These are phyloP conservation scores for Westerdykella aurantiaca DNA, from an alignment of 2,329 filamentous ascomycete species.

Conservation along the genomic window DNA sequence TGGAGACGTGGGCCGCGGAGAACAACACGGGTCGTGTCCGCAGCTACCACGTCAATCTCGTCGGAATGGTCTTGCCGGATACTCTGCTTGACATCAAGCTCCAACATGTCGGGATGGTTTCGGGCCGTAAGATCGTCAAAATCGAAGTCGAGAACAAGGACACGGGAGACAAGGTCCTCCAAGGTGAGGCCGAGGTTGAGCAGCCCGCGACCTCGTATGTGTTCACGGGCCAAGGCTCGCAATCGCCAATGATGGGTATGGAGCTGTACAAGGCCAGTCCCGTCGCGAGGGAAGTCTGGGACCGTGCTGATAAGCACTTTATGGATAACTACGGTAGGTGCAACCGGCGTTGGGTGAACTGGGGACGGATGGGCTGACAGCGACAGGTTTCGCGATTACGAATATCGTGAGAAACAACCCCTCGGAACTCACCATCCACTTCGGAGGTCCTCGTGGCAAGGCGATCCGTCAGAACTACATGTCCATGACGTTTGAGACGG, in stretches of 20 bases:
- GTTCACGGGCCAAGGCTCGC: slow-evolving; percentile 96
- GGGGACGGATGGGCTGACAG: slow-evolving; percentile 12
- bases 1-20: slow-evolving; percentile 98
- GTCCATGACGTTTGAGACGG: slow-evolving; percentile 99
- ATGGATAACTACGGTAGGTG: slow-evolving; percentile 88
- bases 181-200: slow-evolving; percentile 95
- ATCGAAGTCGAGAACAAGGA: slow-evolving; percentile 94
- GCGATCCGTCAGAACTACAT: slow-evolving; percentile 99
- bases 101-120: slow-evolving; percentile 95
- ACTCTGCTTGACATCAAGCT: slow-evolving; percentile 93
- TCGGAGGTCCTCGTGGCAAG: slow-evolving; percentile 93
- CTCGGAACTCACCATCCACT: slow-evolving; percentile 97
- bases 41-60: slow-evolving; percentile 92
- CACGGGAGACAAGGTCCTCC: slow-evolving; percentile 90
- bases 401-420: slow-evolving; percentile 99
- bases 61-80: slow-evolving; percentile 98
- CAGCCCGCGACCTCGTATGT: slow-evolving; percentile 96
- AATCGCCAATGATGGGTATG: slow-evolving; percentile 99
- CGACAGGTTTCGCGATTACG: slow-evolving; percentile 84
- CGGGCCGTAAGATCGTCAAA: slow-evolving; percentile 98
- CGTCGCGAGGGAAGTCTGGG: slow-evolving; percentile 96
- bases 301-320: slow-evolving; percentile 83
- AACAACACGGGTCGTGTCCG: slow-evolving; percentile 96
- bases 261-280: slow-evolving; percentile 90
- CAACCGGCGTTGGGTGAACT: slow-evolving; percentile 3